Evolutionary conservation across 164 flowering plant species (phyloP).

Genomic region (Piper longum): DNA sequence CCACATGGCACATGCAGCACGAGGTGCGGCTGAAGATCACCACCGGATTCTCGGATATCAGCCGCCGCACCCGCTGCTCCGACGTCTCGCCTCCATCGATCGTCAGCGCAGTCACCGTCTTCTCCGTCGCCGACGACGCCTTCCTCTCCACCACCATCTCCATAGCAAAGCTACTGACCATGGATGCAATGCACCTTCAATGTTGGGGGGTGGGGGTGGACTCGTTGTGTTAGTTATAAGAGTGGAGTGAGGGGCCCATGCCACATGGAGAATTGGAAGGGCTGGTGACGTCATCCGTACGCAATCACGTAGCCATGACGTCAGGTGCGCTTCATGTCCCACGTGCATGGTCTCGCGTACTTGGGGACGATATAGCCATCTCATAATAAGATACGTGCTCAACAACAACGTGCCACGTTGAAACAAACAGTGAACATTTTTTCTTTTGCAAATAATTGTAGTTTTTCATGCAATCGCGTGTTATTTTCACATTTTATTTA

Average conservation of each 20-base stretch:
- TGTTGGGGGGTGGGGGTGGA: neutral
- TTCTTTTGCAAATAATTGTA: no score
- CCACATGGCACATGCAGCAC: conserved; percentile 95
- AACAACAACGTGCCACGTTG: no score
- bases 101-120: conserved; percentile 30
- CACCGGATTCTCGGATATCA: conserved; percentile 72
- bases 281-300: neutral
- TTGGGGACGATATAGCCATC: neutral
- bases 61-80: conserved; percentile 52
- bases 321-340: neutral
- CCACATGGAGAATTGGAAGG: neutral
- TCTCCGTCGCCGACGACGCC: neutral
- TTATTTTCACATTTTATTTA: no score
- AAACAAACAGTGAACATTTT: no score
- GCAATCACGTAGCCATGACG: neutral
- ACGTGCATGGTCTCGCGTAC: neutral
- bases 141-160: neutral
- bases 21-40: conserved; percentile 64
- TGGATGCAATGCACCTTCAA: neutral
- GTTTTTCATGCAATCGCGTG: no score
- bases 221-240: neutral
- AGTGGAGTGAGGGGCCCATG: neutral
- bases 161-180: neutral
- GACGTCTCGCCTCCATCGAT: conserved; percentile 56
- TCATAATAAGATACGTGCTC: no score